These are phyloP conservation scores for Ilyonectria destructans DNA, from an alignment of 2,329 filamentous ascomycete species.

Conservation along the genomic window DNA sequence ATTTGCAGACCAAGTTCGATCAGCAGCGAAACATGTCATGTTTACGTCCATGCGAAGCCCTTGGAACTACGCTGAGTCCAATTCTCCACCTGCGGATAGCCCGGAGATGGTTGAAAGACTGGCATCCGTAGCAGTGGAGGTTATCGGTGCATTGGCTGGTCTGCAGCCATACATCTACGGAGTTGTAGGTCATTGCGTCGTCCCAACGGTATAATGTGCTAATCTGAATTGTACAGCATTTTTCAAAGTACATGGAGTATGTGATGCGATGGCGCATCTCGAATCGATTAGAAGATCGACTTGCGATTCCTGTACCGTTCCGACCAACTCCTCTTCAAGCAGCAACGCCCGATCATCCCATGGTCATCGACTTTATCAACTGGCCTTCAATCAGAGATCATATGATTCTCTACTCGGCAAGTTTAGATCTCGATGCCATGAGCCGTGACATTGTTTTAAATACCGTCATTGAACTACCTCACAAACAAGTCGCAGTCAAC, in stretches of 20 bases:
- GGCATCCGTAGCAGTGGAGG: slow-evolving; percentile 8
- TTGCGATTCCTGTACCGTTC: slow-evolving; percentile 9
- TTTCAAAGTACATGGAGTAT: slow-evolving; percentile 23
- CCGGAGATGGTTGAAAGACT: slow-evolving; percentile 3
- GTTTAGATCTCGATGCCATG: slow-evolving; percentile 19
- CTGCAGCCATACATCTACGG: slow-evolving; percentile 19
- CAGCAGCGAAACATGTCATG: slow-evolving; percentile 13
- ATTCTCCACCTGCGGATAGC: too few species aligned
- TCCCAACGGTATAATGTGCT: not conserved
- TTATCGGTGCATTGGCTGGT: slow-evolving; percentile 12
- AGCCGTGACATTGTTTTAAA: slow-evolving; percentile 19
- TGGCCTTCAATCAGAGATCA: slow-evolving; percentile 26
- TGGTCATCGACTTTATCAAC: slow-evolving; percentile 26
- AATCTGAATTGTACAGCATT: not conserved
- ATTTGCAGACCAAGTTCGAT: slow-evolving; percentile 14
- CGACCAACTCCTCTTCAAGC: slow-evolving; percentile 24
- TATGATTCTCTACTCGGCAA: slow-evolving; percentile 11
- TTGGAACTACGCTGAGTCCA: not conserved
- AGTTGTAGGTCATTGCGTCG: not conserved
- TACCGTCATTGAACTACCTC: slow-evolving; percentile 17
- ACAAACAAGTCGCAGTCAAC: slow-evolving; percentile 1
- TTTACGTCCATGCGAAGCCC: not conserved
- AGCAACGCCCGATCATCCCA: not conserved
- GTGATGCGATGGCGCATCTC: slow-evolving; percentile 17
- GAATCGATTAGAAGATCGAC: slow-evolving; percentile 1